Conservation (phyloP, 108 stramenopile species). For the Fragilaria crotonensis region DNA sequence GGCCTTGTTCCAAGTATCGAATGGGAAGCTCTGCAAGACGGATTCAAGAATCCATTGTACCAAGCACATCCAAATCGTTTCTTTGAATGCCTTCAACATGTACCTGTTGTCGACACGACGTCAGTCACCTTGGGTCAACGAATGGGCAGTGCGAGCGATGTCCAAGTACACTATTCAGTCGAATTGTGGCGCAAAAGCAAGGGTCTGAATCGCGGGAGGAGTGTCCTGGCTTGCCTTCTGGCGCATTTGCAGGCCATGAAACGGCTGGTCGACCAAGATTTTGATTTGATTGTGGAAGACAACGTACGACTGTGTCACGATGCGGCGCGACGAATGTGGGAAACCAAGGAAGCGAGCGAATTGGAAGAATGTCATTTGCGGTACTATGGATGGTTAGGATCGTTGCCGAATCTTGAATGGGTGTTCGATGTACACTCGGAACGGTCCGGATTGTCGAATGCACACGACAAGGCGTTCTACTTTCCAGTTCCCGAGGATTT, state of each 20-base stretch:
- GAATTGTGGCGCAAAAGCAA: constrained; percentile 82
- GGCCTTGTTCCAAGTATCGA: constrained; percentile 62
- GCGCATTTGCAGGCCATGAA: constrained; percentile 84
- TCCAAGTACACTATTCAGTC: constrained; percentile 54
- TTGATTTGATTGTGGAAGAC: constrained; percentile 85
- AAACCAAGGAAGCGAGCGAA: constrained; percentile 36
- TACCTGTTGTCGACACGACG: too few species aligned
- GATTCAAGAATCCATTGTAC: constrained; percentile 16
- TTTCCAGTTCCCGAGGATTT: too few species aligned
- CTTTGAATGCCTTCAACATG: constrained; percentile 28
- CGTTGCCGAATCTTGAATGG: constrained; percentile 64
- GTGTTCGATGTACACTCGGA: constrained; percentile 43
- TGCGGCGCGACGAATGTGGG: constrained; percentile 56
- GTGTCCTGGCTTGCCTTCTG: constrained; percentile 73
- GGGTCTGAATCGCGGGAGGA: constrained; percentile 66
- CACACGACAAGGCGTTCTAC: constrained; percentile 25
- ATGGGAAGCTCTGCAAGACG: constrained; percentile 40
- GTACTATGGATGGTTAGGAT: constrained; percentile 84
- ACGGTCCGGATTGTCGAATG: neutral
- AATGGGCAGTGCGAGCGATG: constrained; percentile 44
- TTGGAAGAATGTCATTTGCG: constrained; percentile 75
- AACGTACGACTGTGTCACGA: constrained; percentile 54
- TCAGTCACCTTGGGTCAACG: constrained; percentile 41
- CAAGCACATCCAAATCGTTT: constrained; percentile 11
- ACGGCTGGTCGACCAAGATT: constrained; percentile 37